Evolutionary conservation across 768 basidiomycete species (phyloP).

Genomic region (Russula foetens): DNA sequence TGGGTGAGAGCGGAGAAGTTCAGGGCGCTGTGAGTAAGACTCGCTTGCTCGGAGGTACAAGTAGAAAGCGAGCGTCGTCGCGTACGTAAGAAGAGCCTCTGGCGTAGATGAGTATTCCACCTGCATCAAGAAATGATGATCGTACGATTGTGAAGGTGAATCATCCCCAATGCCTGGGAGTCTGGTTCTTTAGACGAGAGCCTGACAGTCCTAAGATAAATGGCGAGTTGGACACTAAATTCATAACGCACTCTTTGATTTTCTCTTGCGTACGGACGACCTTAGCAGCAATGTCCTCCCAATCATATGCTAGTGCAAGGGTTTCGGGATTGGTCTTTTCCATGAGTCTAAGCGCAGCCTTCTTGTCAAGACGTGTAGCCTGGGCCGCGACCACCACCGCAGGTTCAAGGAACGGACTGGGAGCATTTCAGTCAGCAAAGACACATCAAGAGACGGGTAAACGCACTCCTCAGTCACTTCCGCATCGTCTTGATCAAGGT

Average conservation of each 20-base stretch:
- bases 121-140: slow-evolving; percentile 17
- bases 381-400: slow-evolving; percentile 27
- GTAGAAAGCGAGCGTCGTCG: slow-evolving; percentile 88
- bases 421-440: not conserved
- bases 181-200: slow-evolving; percentile 41
- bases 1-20: slow-evolving; percentile 58
- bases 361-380: slow-evolving; percentile 47
- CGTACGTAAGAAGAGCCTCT: slow-evolving; percentile 89
- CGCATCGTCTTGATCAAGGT: slow-evolving; percentile 35
- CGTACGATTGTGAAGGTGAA: slow-evolving; percentile 86
- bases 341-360: slow-evolving; percentile 52
- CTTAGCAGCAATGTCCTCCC: slow-evolving; percentile 59
- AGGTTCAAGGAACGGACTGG: slow-evolving; percentile 35
- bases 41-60: slow-evolving; percentile 71
- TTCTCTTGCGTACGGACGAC: slow-evolving; percentile 44
- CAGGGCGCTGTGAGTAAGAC: slow-evolving; percentile 53
- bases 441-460: not conserved
- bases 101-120: not conserved
- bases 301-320: slow-evolving; percentile 74
- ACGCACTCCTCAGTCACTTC: slow-evolving; percentile 22
- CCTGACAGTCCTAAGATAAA: slow-evolving; percentile 29
- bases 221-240: not conserved
- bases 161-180: slow-evolving; percentile 55
- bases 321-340: slow-evolving; percentile 73
- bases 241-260: slow-evolving; percentile 40